Percentiles rank a stretch among this genome's conserved stretches.
Conservation (phyloP, 2,329 filamentous ascomycete species). For the Akanthomyces dipterigenus region DNA sequence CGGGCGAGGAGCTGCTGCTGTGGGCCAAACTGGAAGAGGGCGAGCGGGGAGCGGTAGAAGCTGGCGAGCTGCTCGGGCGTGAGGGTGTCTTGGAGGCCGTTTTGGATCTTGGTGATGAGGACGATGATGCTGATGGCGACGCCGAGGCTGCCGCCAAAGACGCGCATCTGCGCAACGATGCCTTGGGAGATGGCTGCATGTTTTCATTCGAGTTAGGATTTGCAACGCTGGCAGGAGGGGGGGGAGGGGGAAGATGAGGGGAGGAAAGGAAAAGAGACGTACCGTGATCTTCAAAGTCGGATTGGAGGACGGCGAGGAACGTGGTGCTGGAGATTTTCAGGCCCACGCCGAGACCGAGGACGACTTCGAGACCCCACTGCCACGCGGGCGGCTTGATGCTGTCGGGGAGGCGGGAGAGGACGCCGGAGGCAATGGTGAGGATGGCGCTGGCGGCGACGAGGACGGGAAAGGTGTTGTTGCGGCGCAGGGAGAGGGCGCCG, state of each 20-base stretch:
- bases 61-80: slow-evolving; percentile 13
- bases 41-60: slow-evolving; percentile 17
- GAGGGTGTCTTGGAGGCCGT: slow-evolving; percentile 12
- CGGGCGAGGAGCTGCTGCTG: slow-evolving; percentile 14
- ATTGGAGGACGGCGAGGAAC: slow-evolving; percentile 16
- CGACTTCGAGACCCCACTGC: slow-evolving; percentile 16
- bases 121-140: slow-evolving; percentile 19
- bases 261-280: neutral
- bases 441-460: slow-evolving; percentile 16
- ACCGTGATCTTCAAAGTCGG: slow-evolving; percentile 18
- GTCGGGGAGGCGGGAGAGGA: slow-evolving; percentile 14
- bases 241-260: neutral
- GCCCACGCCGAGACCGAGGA: slow-evolving; percentile 17
- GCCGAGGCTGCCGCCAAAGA: slow-evolving; percentile 22
- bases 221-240: neutral
- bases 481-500: slow-evolving; percentile 13
- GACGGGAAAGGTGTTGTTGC: slow-evolving; percentile 17
- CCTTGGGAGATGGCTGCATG: slow-evolving; percentile 16
- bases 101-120: slow-evolving; percentile 17
- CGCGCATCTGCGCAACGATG: slow-evolving; percentile 18
- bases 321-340: slow-evolving; percentile 18
- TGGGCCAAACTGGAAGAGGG: slow-evolving; percentile 12
- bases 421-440: slow-evolving; percentile 14
- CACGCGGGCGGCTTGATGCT: slow-evolving; percentile 8
- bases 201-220: neutral